Evolutionary conservation across 164 flowering plant species (phyloP).

Genomic region (Aristolochia californica): DNA sequence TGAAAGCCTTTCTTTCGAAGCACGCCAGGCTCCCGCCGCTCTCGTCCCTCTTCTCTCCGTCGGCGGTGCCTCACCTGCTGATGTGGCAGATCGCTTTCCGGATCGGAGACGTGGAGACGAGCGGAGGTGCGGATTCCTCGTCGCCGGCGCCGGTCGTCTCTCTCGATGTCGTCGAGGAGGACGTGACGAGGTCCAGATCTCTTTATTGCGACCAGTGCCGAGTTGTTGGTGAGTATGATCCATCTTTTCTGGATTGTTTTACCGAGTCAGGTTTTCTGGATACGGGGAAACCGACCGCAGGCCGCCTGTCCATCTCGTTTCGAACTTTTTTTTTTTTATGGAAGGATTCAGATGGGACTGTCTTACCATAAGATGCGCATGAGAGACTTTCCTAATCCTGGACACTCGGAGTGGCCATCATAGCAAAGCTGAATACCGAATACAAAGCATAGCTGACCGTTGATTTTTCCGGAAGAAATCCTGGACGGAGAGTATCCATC

Average conservation of each 20-base stretch:
- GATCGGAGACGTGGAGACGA: slow-evolving; percentile 22
- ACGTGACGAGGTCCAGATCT: slow-evolving; percentile 67
- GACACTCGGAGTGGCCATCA: too few species aligned
- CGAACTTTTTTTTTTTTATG: too few species aligned
- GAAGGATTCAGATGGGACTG: too few species aligned
- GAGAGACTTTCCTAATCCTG: too few species aligned
- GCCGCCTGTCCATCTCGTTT: not conserved
- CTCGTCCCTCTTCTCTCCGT: slow-evolving; percentile 19
- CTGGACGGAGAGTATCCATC: too few species aligned
- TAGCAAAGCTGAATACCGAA: too few species aligned
- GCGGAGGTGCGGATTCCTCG: slow-evolving; percentile 15
- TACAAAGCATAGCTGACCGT: too few species aligned
- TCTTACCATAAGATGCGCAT: too few species aligned
- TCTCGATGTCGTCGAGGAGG: slow-evolving; percentile 76
- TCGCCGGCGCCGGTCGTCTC: slow-evolving; percentile 25
- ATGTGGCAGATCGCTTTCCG: slow-evolving; percentile 48
- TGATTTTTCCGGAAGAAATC: too few species aligned
- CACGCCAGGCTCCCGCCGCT: slow-evolving; percentile 34
- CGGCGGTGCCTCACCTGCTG: slow-evolving; percentile 24
- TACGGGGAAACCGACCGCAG: too few species aligned
- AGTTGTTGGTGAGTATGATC: slow-evolving; percentile 62
- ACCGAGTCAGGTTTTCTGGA: too few species aligned
- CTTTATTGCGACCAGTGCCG: slow-evolving; percentile 91
- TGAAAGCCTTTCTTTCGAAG: slow-evolving; percentile 30
- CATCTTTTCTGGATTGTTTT: not conserved